Percentiles rank a stretch among this genome's conserved stretches.
phyloP scores from a whole-genome alignment of 2,329 filamentous ascomycete species.

The Sarocladiaceae sp. region DNA sequence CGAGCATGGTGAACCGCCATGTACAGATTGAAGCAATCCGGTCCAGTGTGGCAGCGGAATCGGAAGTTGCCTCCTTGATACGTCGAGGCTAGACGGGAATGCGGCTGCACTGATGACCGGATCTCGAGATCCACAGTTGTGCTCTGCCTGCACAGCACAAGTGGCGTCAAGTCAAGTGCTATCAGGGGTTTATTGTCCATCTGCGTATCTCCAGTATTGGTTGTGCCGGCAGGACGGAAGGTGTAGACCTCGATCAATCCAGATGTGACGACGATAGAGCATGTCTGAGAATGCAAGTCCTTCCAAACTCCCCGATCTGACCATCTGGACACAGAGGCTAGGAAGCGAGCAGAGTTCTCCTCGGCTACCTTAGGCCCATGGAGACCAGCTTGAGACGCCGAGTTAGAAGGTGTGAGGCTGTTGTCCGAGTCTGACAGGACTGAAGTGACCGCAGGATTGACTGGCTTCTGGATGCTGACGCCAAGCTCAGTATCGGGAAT shows the following conservation, averaged over 20 bases:
- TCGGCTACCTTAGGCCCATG: conserved; percentile 42
- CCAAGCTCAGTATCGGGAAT: conserved; percentile 53
- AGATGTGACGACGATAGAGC: conserved; percentile 49
- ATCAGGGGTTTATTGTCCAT: conserved; percentile 42
- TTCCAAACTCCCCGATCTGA: conserved; percentile 56
- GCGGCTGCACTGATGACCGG: conserved; percentile 70
- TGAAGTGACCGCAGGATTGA: conserved; percentile 25
- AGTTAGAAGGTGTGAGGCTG: conserved; percentile 73
- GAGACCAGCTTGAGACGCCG: conserved; percentile 63
- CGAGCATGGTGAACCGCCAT: conserved; percentile 80
- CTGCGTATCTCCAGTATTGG: conserved; percentile 26
- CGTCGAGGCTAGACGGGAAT: conserved; percentile 59
- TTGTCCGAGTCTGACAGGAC: conserved; percentile 43
- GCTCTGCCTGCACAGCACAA: conserved; percentile 84
- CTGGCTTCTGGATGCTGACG: conserved; percentile 43
- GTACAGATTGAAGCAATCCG: conserved; percentile 79
- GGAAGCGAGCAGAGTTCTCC: conserved; percentile 39
- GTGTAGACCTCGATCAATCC: conserved; percentile 54
- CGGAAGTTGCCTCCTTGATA: conserved; percentile 72
- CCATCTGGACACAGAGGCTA: conserved; percentile 56
- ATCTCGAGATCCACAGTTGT: conserved; percentile 93
- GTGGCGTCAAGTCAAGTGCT: conserved; percentile 80
- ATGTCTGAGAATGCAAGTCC: conserved; percentile 44
- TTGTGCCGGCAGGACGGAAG: conserved; percentile 21
- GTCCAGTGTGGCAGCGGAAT: conserved; percentile 71